Percentiles rank a stretch among this genome's conserved stretches.
These are phyloP conservation scores for Powellomyces hirtus DNA, from an alignment of 192 early-diverging fungal species.

Conservation along the genomic window DNA sequence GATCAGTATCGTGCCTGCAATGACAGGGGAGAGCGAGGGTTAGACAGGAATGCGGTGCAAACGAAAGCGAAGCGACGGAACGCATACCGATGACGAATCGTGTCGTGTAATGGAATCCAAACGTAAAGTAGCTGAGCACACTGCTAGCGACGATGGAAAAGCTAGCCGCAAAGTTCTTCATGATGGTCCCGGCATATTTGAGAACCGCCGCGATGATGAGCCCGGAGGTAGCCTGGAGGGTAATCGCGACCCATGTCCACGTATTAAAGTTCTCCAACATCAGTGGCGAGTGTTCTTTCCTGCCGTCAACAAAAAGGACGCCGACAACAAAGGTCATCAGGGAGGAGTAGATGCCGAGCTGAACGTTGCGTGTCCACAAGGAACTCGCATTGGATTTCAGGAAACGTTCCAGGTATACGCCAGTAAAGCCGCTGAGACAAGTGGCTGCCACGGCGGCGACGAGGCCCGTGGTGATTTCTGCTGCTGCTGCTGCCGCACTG, in stretches of 20 bases:
- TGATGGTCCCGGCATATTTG: slow-evolving; percentile 5
- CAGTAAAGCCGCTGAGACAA: background rate
- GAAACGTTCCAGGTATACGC: slow-evolving; percentile 9
- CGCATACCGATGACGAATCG: background rate
- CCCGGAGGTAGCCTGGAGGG: background rate
- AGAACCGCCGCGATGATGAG: background rate
- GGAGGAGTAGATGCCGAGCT: background rate
- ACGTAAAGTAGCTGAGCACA: background rate
- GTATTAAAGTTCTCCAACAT: background rate
- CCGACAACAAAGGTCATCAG: background rate
- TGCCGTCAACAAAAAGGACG: background rate
- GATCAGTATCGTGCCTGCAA: background rate
- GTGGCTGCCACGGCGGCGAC: background rate
- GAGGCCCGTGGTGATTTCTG: background rate
- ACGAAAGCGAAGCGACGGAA: background rate
- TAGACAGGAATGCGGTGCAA: background rate
- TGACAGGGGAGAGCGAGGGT: background rate
- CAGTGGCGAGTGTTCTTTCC: background rate
- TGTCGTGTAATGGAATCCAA: background rate
- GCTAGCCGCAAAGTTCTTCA: slow-evolving; percentile 5
- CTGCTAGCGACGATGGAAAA: background rate
- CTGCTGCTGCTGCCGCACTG: background rate
- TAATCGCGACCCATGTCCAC: background rate
- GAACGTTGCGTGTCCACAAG: background rate
- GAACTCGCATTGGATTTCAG: background rate